phyloP scores from a whole-genome alignment of 192 early-diverging fungal genomes.

The Tieghemiomyces parasiticus region DNA sequence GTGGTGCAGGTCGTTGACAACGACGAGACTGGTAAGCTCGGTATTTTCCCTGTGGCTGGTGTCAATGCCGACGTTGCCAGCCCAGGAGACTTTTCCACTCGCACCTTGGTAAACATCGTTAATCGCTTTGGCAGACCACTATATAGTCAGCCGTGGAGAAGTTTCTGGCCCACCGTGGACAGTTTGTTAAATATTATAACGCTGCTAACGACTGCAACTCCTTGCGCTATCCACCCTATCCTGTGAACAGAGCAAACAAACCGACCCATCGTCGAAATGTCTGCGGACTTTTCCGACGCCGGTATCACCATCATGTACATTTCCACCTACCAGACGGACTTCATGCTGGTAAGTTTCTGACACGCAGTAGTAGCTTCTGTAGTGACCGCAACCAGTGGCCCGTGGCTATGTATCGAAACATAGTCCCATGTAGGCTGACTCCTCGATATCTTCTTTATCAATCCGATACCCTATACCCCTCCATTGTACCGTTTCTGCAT shows the following conservation, averaged over 20 bases:
- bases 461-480: neutral
- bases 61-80: neutral
- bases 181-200: neutral
- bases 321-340: slow-evolving; percentile 48
- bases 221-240: neutral
- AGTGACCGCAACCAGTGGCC: neutral
- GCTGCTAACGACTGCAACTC: neutral
- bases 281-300: slow-evolving; percentile 12
- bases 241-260: neutral
- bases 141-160: neutral
- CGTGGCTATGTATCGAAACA: neutral
- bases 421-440: neutral
- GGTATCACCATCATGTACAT: slow-evolving; percentile 51
- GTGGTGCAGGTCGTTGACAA: neutral
- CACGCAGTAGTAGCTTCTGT: neutral
- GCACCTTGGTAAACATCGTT: neutral
- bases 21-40: neutral
- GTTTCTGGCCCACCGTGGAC: too few relatives aligned
- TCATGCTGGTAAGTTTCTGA: slow-evolving; percentile 34
- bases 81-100: neutral
- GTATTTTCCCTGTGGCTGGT: neutral
- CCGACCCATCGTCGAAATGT: slow-evolving; percentile 2
- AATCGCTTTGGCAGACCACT: neutral
- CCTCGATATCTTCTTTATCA: neutral
- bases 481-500: neutral